Base-by-base conservation (phyloP, 1,139 yeast species). In the Hemisphaericaspora lyxosophila region DNA sequence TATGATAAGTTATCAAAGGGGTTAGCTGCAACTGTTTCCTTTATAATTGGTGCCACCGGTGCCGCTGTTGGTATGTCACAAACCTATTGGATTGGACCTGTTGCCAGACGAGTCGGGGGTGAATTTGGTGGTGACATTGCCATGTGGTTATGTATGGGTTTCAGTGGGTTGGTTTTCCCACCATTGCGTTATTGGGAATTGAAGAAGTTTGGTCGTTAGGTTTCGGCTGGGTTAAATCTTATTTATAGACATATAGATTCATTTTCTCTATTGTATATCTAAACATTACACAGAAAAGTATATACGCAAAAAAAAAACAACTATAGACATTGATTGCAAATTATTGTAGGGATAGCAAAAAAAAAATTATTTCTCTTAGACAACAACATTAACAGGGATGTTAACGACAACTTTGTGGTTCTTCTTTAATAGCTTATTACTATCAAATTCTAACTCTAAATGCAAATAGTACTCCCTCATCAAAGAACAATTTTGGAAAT, bases 61-160 rank as follows among this genome's bases (percentile, higher is more conserved):
- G 90, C 86, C 1, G 85, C 82, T 3, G 64, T 85, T n/a, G 92
- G 92, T 5, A 85, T 85, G 95, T 73, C 85, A 16, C 95, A 85
- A 53, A 82, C 78, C 1, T 85, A 85, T 57, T 85, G 82, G 73
- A 69, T 76, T 13, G 95, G 94, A 0, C 88, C 88, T 0, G 53
- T 85, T 27, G 89, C 92, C 5, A 60, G 60, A 38, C 88, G 89
- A 6, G 60, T 55, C 2, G 57, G 89, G 5, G 70, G 71, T 1
- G 72, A 62, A 13, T 57, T 55, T 38, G 90, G 90, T 29, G 89
- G 88, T 17, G 95, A 85, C 53, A 61, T 89, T 33, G 97, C 94
- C 26, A 81, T 84, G 77, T 85, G 92, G 81, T 59, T 88, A 26
- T 73, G 86, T 26, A 78, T 85, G 76, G 94, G 80, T 0, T 80